Conservation (phyloP, 805 yeast genomes). For the Kodamaea lidongshanica region DNA sequence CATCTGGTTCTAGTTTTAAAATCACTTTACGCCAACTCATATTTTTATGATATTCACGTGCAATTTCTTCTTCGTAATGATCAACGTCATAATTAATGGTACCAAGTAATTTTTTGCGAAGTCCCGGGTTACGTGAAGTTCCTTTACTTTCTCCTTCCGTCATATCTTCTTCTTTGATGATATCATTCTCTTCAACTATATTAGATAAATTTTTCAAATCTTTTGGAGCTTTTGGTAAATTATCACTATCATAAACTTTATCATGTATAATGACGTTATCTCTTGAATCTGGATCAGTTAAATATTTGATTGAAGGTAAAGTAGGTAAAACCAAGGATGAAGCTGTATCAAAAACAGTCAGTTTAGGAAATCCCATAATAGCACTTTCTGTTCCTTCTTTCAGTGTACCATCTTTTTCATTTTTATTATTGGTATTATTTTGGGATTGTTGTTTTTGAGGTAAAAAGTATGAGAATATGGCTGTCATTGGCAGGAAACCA, state of each 20-base stretch:
- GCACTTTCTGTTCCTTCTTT: constrained; percentile 11
- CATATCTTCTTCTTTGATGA: background rate
- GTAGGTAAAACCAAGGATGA: constrained; percentile 75
- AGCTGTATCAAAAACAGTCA: constrained; percentile 76
- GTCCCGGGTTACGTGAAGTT: constrained; percentile 3
- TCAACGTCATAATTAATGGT: constrained; percentile 34
- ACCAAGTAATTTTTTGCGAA: constrained; percentile 17
- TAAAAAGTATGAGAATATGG: constrained; percentile 34
- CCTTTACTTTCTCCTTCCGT: constrained; percentile 3
- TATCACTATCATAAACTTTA: constrained; percentile 58
- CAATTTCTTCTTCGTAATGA: constrained; percentile 68
- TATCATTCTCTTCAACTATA: constrained; percentile 1
- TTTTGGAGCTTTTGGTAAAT: constrained; percentile 46
- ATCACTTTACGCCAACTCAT: constrained; percentile 90
- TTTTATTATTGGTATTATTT: constrained; percentile 12
- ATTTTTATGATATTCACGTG: constrained; percentile 78
- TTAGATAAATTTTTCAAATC: too few species aligned
- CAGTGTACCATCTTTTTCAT: constrained; percentile 7
- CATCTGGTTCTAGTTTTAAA: constrained; percentile 82
- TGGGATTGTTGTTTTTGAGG: constrained; percentile 32
- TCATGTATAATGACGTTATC: constrained; percentile 75
- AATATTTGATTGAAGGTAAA: constrained; percentile 59
- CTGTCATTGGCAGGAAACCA: constrained; percentile 26
- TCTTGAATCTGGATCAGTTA: constrained; percentile 61
- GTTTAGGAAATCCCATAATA: constrained; percentile 45